A percentile compares a stretch with the other conserved stretches of the same genome.
phyloP scores from a whole-genome alignment of 257 asterid genomes.

The Solanum gracilifrons region DNA sequence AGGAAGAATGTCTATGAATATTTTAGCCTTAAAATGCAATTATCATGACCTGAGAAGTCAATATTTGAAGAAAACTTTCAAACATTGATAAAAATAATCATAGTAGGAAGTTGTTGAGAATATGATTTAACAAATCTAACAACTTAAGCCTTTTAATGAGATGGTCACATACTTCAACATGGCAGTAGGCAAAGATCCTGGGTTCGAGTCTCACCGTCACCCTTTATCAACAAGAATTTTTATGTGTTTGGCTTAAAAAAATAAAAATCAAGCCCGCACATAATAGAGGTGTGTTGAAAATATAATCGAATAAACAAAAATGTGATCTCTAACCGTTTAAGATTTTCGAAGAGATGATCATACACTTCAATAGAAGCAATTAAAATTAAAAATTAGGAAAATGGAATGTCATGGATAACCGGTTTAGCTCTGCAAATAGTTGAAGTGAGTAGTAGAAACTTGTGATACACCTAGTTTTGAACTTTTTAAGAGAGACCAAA shows the following conservation, averaged over 20 bases:
- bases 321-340: neutral
- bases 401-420: neutral
- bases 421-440: neutral
- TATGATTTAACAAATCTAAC: neutral
- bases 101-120: neutral
- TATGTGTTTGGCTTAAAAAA: neutral
- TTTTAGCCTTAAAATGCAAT: neutral
- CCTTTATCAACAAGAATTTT: neutral
- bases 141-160: neutral
- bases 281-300: neutral
- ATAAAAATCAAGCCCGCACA: neutral
- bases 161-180: neutral
- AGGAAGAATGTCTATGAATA: neutral
- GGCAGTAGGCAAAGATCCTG: neutral
- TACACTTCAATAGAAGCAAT: neutral
- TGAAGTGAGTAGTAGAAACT: neutral
- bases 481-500: neutral
- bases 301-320: neutral
- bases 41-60: neutral
- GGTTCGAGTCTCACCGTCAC: neutral
- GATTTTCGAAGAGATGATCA: neutral
- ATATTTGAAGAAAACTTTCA: neutral
- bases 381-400: neutral
- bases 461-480: neutral
- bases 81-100: neutral